These are phyloP conservation scores for Aspergillus tubingensis DNA, from an alignment of 2,329 filamentous ascomycete species.

Conservation along the genomic window DNA sequence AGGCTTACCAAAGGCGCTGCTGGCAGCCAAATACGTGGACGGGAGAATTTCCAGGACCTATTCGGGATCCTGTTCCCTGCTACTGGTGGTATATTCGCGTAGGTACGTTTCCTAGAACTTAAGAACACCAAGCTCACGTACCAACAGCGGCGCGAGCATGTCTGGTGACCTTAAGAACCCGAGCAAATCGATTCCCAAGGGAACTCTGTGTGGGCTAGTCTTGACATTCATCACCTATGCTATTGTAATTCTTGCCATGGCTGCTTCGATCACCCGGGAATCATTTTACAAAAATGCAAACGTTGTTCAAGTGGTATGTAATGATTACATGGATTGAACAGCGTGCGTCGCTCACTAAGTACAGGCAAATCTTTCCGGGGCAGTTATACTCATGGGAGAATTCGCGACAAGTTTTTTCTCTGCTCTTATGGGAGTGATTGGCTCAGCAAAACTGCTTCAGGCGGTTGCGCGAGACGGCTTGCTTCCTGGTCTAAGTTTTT, in stretches of 20 bases:
- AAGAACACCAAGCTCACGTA: constrained; percentile 56
- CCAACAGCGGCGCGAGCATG: constrained; percentile 74
- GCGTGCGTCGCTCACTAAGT: constrained; percentile 11
- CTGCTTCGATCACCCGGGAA: constrained; percentile 70
- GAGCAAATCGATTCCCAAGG: constrained; percentile 79
- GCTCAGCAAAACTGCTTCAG: constrained; percentile 80
- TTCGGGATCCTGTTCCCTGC: constrained; percentile 85
- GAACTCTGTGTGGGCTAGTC: constrained; percentile 75
- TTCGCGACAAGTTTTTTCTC: constrained; percentile 83
- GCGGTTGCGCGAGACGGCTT: constrained; percentile 78
- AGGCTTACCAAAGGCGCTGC: constrained; percentile 62
- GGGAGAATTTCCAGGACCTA: constrained; percentile 74
- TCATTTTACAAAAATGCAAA: constrained; percentile 76
- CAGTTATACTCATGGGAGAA: constrained; percentile 76
- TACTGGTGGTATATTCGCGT: constrained; percentile 62
- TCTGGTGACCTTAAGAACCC: constrained; percentile 82
- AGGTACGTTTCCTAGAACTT: constrained; percentile 30
- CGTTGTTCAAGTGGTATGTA: constrained; percentile 68
- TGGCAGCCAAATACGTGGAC: constrained; percentile 62
- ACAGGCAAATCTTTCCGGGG: constrained; percentile 71
- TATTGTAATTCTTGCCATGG: constrained; percentile 75
- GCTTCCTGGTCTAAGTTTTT: constrained; percentile 72
- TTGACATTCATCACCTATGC: constrained; percentile 77
- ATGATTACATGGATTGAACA: background rate
- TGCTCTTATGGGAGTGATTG: constrained; percentile 82